phyloP scores from a whole-genome alignment of 2,329 filamentous ascomycete species.

The Aspergillus ustus region DNA sequence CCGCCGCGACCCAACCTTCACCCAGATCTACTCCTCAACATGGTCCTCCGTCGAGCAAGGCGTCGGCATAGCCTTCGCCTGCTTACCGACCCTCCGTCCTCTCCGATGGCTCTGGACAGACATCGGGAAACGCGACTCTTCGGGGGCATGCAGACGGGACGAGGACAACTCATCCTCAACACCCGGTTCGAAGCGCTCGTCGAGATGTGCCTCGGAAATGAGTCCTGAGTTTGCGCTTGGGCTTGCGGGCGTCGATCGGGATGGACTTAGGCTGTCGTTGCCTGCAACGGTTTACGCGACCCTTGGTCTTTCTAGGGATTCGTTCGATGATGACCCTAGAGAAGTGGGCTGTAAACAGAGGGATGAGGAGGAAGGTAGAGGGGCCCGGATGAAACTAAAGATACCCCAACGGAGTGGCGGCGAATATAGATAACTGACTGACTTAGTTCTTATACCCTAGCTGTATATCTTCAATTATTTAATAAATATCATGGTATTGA shows the following conservation, averaged over 20 bases:
- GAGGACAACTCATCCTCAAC: background rate
- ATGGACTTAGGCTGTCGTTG: background rate
- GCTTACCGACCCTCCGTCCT: slow-evolving; percentile 32
- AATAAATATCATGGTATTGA: background rate
- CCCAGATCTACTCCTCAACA: slow-evolving; percentile 24
- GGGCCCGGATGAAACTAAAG: too few relatives aligned
- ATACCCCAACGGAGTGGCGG: background rate
- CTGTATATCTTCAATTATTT: background rate
- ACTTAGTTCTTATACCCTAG: background rate
- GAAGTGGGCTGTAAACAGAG: background rate
- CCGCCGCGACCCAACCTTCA: slow-evolving; percentile 24
- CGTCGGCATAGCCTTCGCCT: slow-evolving; percentile 33
- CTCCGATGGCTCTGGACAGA: background rate
- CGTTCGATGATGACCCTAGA: background rate
- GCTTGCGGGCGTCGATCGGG: background rate
- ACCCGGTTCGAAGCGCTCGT: background rate
- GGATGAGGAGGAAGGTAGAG: background rate
- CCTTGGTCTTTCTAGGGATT: background rate
- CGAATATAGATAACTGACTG: too few relatives aligned
- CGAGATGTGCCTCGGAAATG: background rate
- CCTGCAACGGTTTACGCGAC: background rate
- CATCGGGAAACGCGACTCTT: background rate
- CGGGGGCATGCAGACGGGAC: background rate
- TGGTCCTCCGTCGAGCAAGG: slow-evolving; percentile 38
- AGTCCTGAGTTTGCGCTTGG: background rate